Evolutionary conservation across 164 flowering plant species (phyloP), one percentile per base, ranked within the genome.

Genomic region (Euptelea pleiosperma): DNA sequence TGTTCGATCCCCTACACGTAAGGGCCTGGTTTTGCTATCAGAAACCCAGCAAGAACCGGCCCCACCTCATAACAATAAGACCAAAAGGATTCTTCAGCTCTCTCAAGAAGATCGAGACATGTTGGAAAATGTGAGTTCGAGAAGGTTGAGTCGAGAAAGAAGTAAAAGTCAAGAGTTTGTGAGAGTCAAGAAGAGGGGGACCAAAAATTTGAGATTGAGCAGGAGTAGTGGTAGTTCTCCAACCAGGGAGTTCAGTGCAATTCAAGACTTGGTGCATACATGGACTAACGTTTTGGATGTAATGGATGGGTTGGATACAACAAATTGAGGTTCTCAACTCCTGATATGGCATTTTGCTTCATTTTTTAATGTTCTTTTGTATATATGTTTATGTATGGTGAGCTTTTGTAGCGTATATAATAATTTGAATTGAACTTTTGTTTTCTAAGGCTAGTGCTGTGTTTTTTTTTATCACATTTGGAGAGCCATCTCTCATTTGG

Each of bases 141-240:
- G 72, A 60, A 73, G 52, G 51, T n/a, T 65, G 57, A 70, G 58
- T 52, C 82, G 75, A 5, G 78, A 78, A 42, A 54, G 57, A 40
- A 87, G 88, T 73, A 87, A 79, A 60, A 82, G 88, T 49, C 86
- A 75, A 55, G 88, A 82, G 41, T 76, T 82, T 57, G 2, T 63
- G 26, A 2, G 44, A 62, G 47, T n/a, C n/a, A 66, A 61, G 35
- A 68, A 65, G 45, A 67, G 57, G 16, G 52, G 64, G 31, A 61
- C 25, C 10, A 61, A 55, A 60, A 67, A 63, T n/a, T 72, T 58
- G 69, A 68, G 72, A 4, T 26, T 71, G 48, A 80, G 83, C 72
- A 71, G 65, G 65, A 87, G 94, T 66, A 51, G 62, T 11, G 83
- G 90, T 30, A 73, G 72, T 58, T 79, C 88, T 28, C 88, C 94